Base-by-base conservation (phyloP, 2,329 filamentous ascomycete species). In the Colletotrichum camelliae region DNA sequence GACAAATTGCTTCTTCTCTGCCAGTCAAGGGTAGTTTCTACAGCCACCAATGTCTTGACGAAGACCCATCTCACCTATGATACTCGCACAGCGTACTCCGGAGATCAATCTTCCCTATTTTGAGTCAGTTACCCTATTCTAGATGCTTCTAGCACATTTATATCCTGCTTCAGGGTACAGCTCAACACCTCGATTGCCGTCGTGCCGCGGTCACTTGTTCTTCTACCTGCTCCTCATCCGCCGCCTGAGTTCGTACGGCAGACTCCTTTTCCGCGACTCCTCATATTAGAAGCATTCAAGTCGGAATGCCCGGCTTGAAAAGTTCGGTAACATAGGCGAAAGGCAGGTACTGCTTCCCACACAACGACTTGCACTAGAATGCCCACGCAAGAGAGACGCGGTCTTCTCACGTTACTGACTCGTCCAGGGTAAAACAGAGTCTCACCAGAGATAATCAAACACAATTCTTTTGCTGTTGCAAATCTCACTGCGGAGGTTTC, bases 261-360 rank as follows among this genome's bases (percentile, higher is more conserved):
- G 10, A 48, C 43, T 9, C 9, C 18, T 21, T 2, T 7, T 2
- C 18, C n/a, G 18, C 0, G 10, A 48, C n/a, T 48, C 5, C 0
- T 18, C 9, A 13, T 48, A 7, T 48, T 7, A 18, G n/a, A 0
- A 1, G 5, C n/a, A 21, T 1, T 21, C 18, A 4, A 12, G 0
- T 4, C 0, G n/a, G 10, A 48, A 2, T 48, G 21, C 1, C 0
- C 0, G 43, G 5, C n/a, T 48, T 48, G 10, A 21, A 48, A 7
- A 21, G 5, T n/a, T 13, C 43, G 43, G n/a, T 7, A 2, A 0
- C 1, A 5, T 13, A 21, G 10, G 43, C 43, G 43, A 48, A 48
- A 10, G 3, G 4, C 10, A 4, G 18, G 43, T 18, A 48, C 43
- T 13, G 43, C 12, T 13, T 0, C 0, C n/a, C 6, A 21, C 10